phyloP scores from a whole-genome alignment of 164 flowering plant genomes.

The Sextonia rubra region DNA sequence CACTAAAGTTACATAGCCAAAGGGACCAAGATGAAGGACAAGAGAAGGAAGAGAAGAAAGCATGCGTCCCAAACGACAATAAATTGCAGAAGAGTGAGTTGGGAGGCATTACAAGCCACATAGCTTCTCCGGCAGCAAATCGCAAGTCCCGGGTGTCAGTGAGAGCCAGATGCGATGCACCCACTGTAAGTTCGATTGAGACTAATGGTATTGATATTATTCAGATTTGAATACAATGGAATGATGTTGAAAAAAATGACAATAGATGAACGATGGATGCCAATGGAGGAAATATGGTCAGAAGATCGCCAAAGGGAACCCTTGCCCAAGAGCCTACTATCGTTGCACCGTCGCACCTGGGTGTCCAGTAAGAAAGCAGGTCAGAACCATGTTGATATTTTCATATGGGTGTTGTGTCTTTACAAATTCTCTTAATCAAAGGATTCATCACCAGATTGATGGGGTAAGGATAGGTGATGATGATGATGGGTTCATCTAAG shows the following conservation, averaged over 20 bases:
- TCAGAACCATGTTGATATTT: background rate
- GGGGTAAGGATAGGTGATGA: too few relatives aligned
- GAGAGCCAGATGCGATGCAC: slow-evolving; percentile 67
- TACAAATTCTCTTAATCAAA: background rate
- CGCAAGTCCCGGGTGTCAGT: slow-evolving; percentile 81
- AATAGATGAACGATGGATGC: slow-evolving; percentile 68
- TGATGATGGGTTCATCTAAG: background rate
- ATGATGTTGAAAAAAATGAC: background rate
- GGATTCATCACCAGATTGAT: background rate
- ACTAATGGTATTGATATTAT: background rate
- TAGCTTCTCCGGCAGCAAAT: slow-evolving; percentile 27
- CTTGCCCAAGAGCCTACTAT: slow-evolving; percentile 75
- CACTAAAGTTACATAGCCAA: slow-evolving; percentile 38
- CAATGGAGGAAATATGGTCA: slow-evolving; percentile 88
- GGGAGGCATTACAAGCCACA: slow-evolving; percentile 27
- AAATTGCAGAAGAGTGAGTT: slow-evolving; percentile 26
- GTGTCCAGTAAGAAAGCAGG: slow-evolving; percentile 77
- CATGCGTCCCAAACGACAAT: slow-evolving; percentile 9
- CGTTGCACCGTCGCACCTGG: slow-evolving; percentile 71
- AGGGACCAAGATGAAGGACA: slow-evolving; percentile 13
- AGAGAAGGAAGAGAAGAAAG: slow-evolving; percentile 8
- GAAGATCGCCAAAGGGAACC: slow-evolving; percentile 70
- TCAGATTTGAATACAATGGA: background rate
- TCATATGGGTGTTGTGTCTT: background rate
- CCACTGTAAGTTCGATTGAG: slow-evolving; percentile 50